Percentiles rank a stretch among this genome's conserved stretches.
Evolutionary conservation across 352 stramenopile species (phyloP).

Genomic region (Globisporangium viniferum): DNA sequence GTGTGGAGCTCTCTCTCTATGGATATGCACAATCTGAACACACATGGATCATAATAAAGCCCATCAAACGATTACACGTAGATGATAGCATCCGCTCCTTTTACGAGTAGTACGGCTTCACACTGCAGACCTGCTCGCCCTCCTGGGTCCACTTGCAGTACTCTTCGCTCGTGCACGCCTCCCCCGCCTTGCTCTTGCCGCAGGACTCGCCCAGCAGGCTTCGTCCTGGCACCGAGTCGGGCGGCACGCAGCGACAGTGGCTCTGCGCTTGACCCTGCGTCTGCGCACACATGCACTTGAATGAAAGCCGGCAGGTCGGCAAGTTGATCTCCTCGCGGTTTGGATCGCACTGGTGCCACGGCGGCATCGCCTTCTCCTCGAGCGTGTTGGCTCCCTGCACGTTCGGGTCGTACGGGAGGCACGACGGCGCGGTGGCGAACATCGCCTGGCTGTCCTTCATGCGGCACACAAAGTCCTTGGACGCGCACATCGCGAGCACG

Average conservation of each 20-base stretch:
- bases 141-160: constrained; percentile 44
- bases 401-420: constrained; percentile 32
- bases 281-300: constrained; percentile 28
- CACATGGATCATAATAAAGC: not conserved
- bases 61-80: not conserved
- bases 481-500: constrained; percentile 40
- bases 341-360: constrained; percentile 35
- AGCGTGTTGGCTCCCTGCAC: constrained; percentile 34
- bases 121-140: constrained; percentile 30
- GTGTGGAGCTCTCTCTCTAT: too few species aligned
- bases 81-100: not conserved
- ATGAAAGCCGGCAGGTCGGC: constrained; percentile 39
- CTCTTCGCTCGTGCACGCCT: constrained; percentile 23
- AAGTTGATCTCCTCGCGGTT: constrained; percentile 27
- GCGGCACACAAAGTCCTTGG: constrained; percentile 41
- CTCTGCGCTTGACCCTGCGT: constrained; percentile 11
- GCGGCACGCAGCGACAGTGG: constrained; percentile 29
- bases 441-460: constrained; percentile 42
- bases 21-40: not conserved
- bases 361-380: constrained; percentile 27
- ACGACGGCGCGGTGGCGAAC: constrained; percentile 31
- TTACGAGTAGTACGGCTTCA: constrained; percentile 40
- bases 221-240: constrained; percentile 35
- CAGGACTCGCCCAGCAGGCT: constrained; percentile 15
- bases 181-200: constrained; percentile 23